phyloP scores from a whole-genome alignment of 2,329 filamentous ascomycete species.

The Neonectria neomacrospora region DNA sequence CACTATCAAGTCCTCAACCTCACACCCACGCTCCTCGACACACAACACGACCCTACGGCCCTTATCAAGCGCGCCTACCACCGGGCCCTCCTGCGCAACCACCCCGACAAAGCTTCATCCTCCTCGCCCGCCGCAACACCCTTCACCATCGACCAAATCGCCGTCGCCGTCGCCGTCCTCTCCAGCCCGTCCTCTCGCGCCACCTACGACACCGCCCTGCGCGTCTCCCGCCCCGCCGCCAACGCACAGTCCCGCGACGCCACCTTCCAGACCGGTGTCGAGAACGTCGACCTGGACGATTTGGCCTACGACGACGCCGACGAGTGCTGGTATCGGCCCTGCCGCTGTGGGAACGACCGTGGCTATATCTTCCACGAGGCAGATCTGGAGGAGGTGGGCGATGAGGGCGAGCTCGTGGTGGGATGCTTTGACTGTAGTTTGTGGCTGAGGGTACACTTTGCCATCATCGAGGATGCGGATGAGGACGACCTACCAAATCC shows the following conservation, averaged over 20 bases:
- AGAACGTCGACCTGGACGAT: slow-evolving; percentile 74
- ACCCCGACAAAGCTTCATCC: slow-evolving; percentile 67
- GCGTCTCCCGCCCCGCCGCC: slow-evolving; percentile 45
- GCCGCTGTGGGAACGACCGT: slow-evolving; percentile 71
- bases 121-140: slow-evolving; percentile 11
- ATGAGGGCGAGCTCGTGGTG: slow-evolving; percentile 70
- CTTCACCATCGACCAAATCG: slow-evolving; percentile 73
- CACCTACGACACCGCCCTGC: slow-evolving; percentile 65
- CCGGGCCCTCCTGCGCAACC: slow-evolving; percentile 71
- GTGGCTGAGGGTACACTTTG: slow-evolving; percentile 73
- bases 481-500: slow-evolving; percentile 26
- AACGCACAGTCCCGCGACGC: slow-evolving; percentile 31
- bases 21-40: slow-evolving; percentile 59
- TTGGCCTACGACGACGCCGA: slow-evolving; percentile 62
- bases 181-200: slow-evolving; percentile 60
- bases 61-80: slow-evolving; percentile 72
- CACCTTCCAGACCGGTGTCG: slow-evolving; percentile 67
- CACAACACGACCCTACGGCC: slow-evolving; percentile 55
- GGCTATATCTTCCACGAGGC: slow-evolving; percentile 69
- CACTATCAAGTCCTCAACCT: slow-evolving; percentile 72
- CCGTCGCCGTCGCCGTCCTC: slow-evolving; percentile 67
- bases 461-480: slow-evolving; percentile 58
- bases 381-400: slow-evolving; percentile 68
- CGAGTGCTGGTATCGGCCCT: slow-evolving; percentile 65
- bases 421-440: slow-evolving; percentile 74